Evolutionary conservation across 345 rosid genomes (phyloP).

Genomic region (Isatis tinctoria): DNA sequence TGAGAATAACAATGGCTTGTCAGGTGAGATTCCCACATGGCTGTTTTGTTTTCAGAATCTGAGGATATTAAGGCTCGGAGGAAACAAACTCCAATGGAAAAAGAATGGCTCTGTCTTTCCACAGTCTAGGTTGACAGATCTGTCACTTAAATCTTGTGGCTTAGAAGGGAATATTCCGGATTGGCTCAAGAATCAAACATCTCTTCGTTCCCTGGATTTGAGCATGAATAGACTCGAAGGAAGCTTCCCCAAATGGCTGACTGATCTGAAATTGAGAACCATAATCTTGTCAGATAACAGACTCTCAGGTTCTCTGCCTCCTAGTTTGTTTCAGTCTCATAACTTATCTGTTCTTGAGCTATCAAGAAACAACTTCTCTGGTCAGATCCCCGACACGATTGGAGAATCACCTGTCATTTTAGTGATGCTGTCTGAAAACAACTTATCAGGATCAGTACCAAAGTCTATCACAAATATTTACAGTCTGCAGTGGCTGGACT

Average conservation of each 20-base stretch:
- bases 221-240: constrained; percentile 43
- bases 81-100: constrained; percentile 43
- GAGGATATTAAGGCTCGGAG: constrained; percentile 31
- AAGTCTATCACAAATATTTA: constrained; percentile 23
- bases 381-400: constrained; percentile 36
- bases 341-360: constrained; percentile 26
- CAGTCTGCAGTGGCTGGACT: constrained; percentile 18
- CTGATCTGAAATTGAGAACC: constrained; percentile 25
- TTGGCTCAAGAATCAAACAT: constrained; percentile 41
- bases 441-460: constrained; percentile 35
- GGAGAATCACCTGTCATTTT: constrained; percentile 12
- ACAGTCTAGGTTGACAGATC: constrained; percentile 24
- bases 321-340: constrained; percentile 31
- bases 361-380: constrained; percentile 42
- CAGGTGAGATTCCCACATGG: constrained; percentile 40
- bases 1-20: constrained; percentile 29
- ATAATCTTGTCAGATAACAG: constrained; percentile 41
- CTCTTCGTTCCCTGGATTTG: constrained; percentile 35
- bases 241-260: constrained; percentile 36
- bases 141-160: constrained; percentile 41
- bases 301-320: constrained; percentile 41
- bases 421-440: constrained; percentile 26
- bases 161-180: constrained; percentile 36
- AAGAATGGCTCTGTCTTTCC: constrained; percentile 23
- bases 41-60: constrained; percentile 36